Evolutionary conservation across 1,284 basidiomycete species (phyloP), one percentile per base, ranked within the genome.

Genomic region (Somion occarium): DNA sequence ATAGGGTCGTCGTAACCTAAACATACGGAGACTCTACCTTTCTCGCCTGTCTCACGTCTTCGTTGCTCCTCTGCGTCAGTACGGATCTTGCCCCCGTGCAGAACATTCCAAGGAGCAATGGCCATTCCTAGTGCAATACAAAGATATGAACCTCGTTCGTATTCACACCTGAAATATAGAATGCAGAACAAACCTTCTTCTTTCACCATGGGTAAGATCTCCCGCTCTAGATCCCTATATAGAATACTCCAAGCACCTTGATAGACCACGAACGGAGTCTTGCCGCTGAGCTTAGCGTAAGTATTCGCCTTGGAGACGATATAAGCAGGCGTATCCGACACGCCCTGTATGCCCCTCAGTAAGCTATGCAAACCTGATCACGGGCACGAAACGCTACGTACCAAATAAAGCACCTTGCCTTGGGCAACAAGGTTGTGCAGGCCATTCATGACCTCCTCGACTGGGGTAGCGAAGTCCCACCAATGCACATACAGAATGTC

Each of bases 191-290:
- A 39, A 38, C 50, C 45, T 39, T 51, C 44, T 19, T 4, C 5
- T 18, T 41, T 41, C 5, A 23, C 44, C 79, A 82, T 80, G 3
- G 79, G 79, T 44, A 83, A 69, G 53, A 83, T 75, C n/a, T 82
- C 79, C 2, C 76, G 66, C 62, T 82, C 79, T 47, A 81, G 68
- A 50, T 74, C 75, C 37, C 78, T 65, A 18, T 61, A 51, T 53
- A 71, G 61, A 44, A 79, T 64, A 54, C 70, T 76, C 75, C 75
- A 82, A 7, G 56, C 53, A 18, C 78, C 80, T 62, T 82, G 79
- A 59, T 79, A 82, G 44, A 82, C 37, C 15, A 38, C 27, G 41
- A 46, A 51, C 5, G 44, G 49, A 2, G 43, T 51, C 67, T 73
- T 66, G 1, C 69, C 73, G 44, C 73, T 65, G 20, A 69, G 67